Evolutionary conservation across 139 green algal genomes (phyloP).

Genomic region (Coccomyxa sp.): DNA sequence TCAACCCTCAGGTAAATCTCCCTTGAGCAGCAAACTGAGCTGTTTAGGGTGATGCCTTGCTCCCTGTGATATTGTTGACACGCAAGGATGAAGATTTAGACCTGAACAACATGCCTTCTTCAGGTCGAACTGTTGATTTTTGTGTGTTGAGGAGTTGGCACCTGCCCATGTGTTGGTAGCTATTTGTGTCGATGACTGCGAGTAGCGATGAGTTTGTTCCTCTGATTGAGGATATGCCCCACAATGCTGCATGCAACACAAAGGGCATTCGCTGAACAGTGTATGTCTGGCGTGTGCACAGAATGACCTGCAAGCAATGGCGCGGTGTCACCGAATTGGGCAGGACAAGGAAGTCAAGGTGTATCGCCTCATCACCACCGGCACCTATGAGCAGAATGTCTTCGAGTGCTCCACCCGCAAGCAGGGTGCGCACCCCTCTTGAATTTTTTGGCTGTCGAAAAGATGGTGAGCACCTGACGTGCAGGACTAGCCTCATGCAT

Average conservation of each 20-base stretch:
- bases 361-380: constrained; percentile 83
- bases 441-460: not conserved
- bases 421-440: constrained; percentile 30
- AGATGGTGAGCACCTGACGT: no score
- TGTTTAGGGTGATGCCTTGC: no score
- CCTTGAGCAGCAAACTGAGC: not conserved
- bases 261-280: no score
- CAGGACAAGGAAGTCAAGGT: constrained; percentile 83
- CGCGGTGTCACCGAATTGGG: constrained; percentile 92
- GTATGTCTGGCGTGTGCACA: constrained; percentile 11
- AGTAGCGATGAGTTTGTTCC: not conserved
- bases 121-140: no score
- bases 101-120: no score
- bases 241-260: not conserved
- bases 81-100: no score
- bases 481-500: no score
- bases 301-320: constrained; percentile 95
- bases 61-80: no score
- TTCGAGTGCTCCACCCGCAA: constrained; percentile 69
- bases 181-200: no score
- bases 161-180: no score
- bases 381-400: constrained; percentile 88
- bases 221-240: not conserved
- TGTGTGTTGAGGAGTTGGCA: no score
- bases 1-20: constrained; percentile 73